Conservation (phyloP, 2,329 filamentous ascomycete genomes). For the Neoscytalidium dimidiatum region DNA sequence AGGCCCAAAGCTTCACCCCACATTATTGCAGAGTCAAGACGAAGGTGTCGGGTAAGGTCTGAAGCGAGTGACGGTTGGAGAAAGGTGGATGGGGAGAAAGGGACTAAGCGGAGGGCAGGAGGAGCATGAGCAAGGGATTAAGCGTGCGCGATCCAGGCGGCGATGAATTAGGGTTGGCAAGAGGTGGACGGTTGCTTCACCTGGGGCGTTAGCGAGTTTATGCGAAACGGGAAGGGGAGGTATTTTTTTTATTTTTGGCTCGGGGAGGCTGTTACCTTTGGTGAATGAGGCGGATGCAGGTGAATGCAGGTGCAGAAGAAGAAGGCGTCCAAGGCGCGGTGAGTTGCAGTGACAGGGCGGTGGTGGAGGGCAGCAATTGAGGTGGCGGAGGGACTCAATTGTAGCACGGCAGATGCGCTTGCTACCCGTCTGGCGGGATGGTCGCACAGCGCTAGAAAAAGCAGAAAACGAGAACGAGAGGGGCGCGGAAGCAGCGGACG, state of each 20-base stretch:
- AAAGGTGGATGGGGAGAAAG: background rate
- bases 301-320: background rate
- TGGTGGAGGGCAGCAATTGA: slow-evolving; percentile 4
- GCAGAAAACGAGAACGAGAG: slow-evolving; percentile 2
- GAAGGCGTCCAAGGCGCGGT: background rate
- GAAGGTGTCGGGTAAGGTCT: background rate
- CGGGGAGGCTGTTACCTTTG: background rate
- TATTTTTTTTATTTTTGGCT: background rate
- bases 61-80: background rate
- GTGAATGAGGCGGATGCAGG: too few relatives aligned
- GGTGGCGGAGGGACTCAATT: slow-evolving; percentile 6
- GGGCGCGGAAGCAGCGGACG: background rate
- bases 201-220: slow-evolving; percentile 7
- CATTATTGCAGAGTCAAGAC: background rate
- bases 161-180: background rate
- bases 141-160: slow-evolving; percentile 12
- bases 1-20: slow-evolving; percentile 10
- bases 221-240: slow-evolving; percentile 1
- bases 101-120: background rate
- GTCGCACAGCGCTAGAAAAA: slow-evolving; percentile 14
- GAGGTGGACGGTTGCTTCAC: background rate
- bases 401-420: slow-evolving; percentile 15
- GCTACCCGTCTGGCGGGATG: slow-evolving; percentile 13
- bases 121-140: slow-evolving; percentile 14
- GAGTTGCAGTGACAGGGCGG: background rate